These are phyloP conservation scores for Lentinula boryana DNA, from an alignment of 768 basidiomycete species.

Conservation along the genomic window DNA sequence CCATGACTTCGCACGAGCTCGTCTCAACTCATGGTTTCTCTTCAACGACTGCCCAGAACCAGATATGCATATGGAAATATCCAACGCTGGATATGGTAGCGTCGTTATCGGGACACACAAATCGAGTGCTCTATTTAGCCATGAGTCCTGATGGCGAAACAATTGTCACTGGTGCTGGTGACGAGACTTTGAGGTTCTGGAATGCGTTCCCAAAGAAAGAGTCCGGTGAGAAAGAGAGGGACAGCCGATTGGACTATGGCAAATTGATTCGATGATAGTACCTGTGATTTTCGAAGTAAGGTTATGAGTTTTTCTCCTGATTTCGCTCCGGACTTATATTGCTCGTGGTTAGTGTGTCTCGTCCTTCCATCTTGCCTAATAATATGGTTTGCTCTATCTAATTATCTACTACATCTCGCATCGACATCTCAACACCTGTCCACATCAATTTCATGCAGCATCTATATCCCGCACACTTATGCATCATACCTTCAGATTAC, in stretches of 20 bases:
- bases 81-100: slow-evolving; percentile 93
- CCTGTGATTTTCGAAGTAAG: neutral
- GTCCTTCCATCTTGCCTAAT: neutral
- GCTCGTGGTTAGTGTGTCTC: neutral
- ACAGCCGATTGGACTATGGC: slow-evolving; percentile 45
- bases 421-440: neutral
- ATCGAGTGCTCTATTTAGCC: slow-evolving; percentile 93
- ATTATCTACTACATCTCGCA: neutral
- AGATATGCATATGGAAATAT: slow-evolving; percentile 95
- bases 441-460: neutral
- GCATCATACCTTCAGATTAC: neutral
- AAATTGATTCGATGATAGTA: slow-evolving; percentile 42
- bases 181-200: slow-evolving; percentile 97
- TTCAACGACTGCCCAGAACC: slow-evolving; percentile 89
- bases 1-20: slow-evolving; percentile 90
- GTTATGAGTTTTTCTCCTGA: neutral
- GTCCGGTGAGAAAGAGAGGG: slow-evolving; percentile 29
- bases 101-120: slow-evolving; percentile 89
- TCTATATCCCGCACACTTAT: neutral
- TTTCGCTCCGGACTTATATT: neutral
- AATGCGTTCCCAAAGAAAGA: slow-evolving; percentile 89
- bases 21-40: slow-evolving; percentile 98
- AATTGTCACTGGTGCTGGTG: slow-evolving; percentile 96
- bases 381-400: neutral
- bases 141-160: slow-evolving; percentile 98